A percentile compares a stretch with the other conserved stretches of the same genome.
phyloP scores from a whole-genome alignment of 768 basidiomycete species.

The Sutorius australiensis region DNA sequence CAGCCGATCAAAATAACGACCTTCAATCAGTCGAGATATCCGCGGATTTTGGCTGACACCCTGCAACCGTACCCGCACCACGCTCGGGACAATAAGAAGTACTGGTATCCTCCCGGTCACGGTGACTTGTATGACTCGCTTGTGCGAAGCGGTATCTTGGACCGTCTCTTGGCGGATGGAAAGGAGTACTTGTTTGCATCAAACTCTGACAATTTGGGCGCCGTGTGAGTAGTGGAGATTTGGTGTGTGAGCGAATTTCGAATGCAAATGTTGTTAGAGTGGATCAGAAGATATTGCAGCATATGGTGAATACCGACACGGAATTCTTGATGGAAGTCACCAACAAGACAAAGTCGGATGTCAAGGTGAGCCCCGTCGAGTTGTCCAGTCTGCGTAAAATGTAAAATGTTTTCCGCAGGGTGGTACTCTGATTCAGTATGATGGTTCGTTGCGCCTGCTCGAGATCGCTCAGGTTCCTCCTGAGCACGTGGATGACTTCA shows the following conservation, averaged over 20 bases:
- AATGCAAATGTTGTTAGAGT: slow-evolving; percentile 42
- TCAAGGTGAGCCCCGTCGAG: slow-evolving; percentile 34
- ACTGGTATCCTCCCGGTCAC: slow-evolving; percentile 98
- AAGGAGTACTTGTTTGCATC: slow-evolving; percentile 98
- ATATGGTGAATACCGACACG: slow-evolving; percentile 76
- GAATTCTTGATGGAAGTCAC: slow-evolving; percentile 97
- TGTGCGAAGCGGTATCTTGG: slow-evolving; percentile 84
- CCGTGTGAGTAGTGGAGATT: slow-evolving; percentile 53
- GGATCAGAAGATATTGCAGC: slow-evolving; percentile 78
- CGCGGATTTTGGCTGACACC: slow-evolving; percentile 86
- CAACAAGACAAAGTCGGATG: slow-evolving; percentile 92
- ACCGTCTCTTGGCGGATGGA: slow-evolving; percentile 84
- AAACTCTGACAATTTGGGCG: slow-evolving; percentile 96
- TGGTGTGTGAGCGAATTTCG: slow-evolving; percentile 1
- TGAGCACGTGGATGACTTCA: slow-evolving; percentile 10
- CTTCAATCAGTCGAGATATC: slow-evolving; percentile 94
- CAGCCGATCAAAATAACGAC: slow-evolving; percentile 90
- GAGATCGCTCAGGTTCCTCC: slow-evolving; percentile 9
- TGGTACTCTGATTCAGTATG: slow-evolving; percentile 88
- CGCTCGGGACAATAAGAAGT: slow-evolving; percentile 78
- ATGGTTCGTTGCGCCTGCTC: slow-evolving; percentile 28
- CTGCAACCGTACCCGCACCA: slow-evolving; percentile 79
- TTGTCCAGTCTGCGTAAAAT: not conserved
- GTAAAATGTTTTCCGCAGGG: slow-evolving; percentile 40
- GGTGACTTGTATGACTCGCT: slow-evolving; percentile 95